Evolutionary conservation across 306 rosid genomes (phyloP).

Genomic region (Cucumis hystrix): DNA sequence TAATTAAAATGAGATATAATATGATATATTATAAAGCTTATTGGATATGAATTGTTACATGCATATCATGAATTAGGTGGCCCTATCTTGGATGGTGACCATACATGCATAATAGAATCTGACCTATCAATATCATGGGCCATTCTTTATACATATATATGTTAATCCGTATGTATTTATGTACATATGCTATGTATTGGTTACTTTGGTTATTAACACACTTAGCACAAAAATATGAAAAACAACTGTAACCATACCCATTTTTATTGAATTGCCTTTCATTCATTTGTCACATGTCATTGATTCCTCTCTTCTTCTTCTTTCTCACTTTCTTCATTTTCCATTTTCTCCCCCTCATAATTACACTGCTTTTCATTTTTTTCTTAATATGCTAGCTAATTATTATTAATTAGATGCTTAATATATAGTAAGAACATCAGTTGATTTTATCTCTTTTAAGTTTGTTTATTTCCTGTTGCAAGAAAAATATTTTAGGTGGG

Average conservation of each 20-base stretch:
- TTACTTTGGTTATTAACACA: not conserved
- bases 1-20: not conserved
- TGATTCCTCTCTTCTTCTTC: not conserved
- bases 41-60: not conserved
- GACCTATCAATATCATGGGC: conserved; percentile 6
- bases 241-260: not conserved
- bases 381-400: no score
- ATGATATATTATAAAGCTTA: not conserved
- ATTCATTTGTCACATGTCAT: not conserved
- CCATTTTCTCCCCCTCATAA: no score
- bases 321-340: not conserved
- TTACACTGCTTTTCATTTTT: no score
- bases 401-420: not conserved
- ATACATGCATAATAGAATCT: not conserved
- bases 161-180: not conserved
- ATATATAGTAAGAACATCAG: no score
- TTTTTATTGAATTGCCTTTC: not conserved
- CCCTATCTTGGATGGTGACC: conserved; percentile 2
- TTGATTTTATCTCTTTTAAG: no score
- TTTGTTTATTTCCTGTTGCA: no score
- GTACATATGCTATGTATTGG: not conserved
- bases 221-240: not conserved
- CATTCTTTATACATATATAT: not conserved
- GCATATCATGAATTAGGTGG: not conserved
- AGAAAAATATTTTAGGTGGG: no score